These are phyloP conservation scores for Leishmania aethiopica DNA, from an alignment of 208 protist species.

Conservation along the genomic window DNA sequence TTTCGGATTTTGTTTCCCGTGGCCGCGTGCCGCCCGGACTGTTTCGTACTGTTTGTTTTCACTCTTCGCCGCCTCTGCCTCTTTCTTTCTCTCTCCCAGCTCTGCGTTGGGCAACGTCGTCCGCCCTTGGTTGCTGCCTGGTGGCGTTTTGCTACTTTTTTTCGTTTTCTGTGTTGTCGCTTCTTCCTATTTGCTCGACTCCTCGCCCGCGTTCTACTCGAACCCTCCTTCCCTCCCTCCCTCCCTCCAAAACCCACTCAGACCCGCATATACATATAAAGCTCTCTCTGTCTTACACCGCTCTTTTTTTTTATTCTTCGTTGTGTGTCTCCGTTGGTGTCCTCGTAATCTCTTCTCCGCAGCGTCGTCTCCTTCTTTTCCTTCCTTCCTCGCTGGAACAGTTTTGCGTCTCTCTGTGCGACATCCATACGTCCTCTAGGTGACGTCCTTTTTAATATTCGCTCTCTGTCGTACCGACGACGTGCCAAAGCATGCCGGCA, in stretches of 20 bases:
- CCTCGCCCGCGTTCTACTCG: neutral
- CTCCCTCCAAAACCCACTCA: neutral
- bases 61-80: neutral
- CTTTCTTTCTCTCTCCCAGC: neutral
- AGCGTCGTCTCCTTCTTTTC: slow-evolving; percentile 7
- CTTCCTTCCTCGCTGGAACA: neutral
- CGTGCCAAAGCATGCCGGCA: slow-evolving; percentile 5
- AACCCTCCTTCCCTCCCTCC: neutral
- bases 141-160: neutral
- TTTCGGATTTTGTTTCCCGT: neutral
- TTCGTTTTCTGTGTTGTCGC: neutral
- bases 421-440: neutral
- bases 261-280: neutral
- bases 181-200: slow-evolving; percentile 1
- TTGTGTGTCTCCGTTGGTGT: neutral
- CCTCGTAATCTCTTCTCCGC: neutral
- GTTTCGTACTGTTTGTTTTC: neutral
- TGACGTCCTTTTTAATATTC: neutral
- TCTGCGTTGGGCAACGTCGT: neutral
- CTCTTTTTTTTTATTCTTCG: neutral
- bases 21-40: neutral
- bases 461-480: neutral
- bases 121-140: neutral
- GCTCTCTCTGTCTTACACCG: neutral
- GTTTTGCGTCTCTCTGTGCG: neutral